Evolutionary conservation across 2,329 filamentous ascomycete genomes (phyloP), one percentile per base, ranked within the genome.

Genomic region (Clonostachys chloroleuca): DNA sequence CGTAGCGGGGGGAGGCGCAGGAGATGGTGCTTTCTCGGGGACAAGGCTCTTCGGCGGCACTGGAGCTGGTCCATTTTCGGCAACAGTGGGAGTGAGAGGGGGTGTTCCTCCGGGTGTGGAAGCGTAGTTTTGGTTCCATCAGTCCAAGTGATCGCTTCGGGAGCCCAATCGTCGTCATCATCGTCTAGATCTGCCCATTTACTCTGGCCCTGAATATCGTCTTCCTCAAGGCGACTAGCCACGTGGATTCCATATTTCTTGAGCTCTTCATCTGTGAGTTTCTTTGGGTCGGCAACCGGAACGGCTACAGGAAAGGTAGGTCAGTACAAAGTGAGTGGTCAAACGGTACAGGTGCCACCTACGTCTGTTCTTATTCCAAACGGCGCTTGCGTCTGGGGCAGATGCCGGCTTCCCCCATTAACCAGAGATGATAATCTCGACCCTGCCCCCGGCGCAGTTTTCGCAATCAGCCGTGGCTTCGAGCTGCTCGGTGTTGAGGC

Each of bases 181-280:
- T 94, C 89, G 51, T 94, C 89, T 50, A 92, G 92, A 59, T 95
- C 89, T 20, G 89, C 89, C 89, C 89, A 95, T 62, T 92, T 92
- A 34, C 85, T 83, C 57, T 91, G 86, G 49, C 87, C 87, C 49
- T 81, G 81, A 46, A 75, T 66, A 60, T 91, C 87, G 54, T 92
- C 87, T 44, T 86, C 79, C 53, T 89, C 85, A 48, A 94, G 71
- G 56, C 89, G 84, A 56, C 80, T 89, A 48, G 89, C 87, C 68
- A 95, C 80, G 62, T 94, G 89, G 58, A 94, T 94, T 34, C 89
- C 89, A 65, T 89, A 91, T 62, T 90, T 88, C 63, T 90, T 87
- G 59, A 95, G 75, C 61, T 95, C 89, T 62, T 95, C 89, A 57
- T 95, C 89, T 5, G 89, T 92, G 49, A 91, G 83, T 60, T 91